Evolutionary conservation across 139 green algal species (phyloP), one percentile per base, ranked within the genome.

Genomic region (Chlamydomonas applanata): DNA sequence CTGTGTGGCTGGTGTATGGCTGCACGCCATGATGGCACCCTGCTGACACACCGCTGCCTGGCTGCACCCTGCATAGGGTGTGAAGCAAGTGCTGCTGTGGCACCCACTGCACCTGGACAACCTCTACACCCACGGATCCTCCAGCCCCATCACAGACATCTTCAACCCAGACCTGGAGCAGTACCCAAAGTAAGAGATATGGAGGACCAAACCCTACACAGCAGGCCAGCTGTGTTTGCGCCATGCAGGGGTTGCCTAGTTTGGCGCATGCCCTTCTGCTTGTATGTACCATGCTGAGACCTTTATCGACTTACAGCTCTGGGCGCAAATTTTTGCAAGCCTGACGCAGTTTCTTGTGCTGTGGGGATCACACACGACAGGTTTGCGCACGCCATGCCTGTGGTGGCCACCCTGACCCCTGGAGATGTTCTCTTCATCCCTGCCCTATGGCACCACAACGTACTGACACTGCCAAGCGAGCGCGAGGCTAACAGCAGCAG

Each of bases 341-440:
- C 40, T 49, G 7, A 49, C 40, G 11, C 40, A 49, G 7, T 11
- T 49, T 49, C 40, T n/a, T 49, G 40, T 49, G 40, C 40, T 49
- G 7, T 49, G 40, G 7, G 40, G 7, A n/a, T n/a, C n/a, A n/a
- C n/a, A n/a, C 44, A 29, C 40, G 22, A 25, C 59, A 72, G 72
- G 36, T 72, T 65, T 46, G 22, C n/a, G 13, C 24, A 45, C 2
- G 72, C 72, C 9, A n/a, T 36, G 46, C 79, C 79, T 11, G 22
- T 88, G 57, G 59, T 87, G 61, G 72, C 60, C 16, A 61, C 78
- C 3, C 82, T 91, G 33, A 1, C 22, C 16, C 79, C 83, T 11
- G 86, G 86, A 1, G 77, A 89, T 40, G 81, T 79, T 45, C 72
- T 92, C 14, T 92, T 85, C 76, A 88, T 92, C 61, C 87, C 87